These are phyloP conservation scores for Neurospora sp. DNA, from an alignment of 2,329 filamentous ascomycete species.

Conservation along the genomic window DNA sequence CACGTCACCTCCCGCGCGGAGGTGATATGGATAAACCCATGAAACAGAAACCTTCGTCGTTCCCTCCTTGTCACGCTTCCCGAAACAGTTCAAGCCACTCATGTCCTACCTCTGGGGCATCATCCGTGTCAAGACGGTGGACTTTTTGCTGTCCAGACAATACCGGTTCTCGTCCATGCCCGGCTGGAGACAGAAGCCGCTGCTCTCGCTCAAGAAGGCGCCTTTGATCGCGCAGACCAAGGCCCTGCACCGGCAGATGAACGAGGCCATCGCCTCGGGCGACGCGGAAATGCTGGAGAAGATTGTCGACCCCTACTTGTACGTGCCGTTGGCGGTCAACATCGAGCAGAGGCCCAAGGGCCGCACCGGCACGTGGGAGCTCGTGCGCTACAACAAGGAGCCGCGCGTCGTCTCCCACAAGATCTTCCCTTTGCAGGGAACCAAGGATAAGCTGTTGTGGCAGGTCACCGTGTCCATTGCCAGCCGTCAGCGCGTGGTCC, in stretches of 20 bases:
- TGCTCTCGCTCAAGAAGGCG: conserved; percentile 32
- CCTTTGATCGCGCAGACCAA: conserved; percentile 43
- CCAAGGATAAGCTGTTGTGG: conserved; percentile 33
- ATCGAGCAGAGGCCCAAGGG: conserved; percentile 41
- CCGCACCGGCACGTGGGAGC: conserved; percentile 42
- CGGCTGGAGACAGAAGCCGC: conserved; percentile 29
- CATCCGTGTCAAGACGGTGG: conserved; percentile 22
- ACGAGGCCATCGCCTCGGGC: conserved; percentile 49
- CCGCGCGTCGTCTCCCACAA: conserved; percentile 48
- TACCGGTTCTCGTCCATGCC: conserved; percentile 38
- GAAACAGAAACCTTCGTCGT: conserved; percentile 38
- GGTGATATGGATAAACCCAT: background rate
- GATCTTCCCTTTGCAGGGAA: conserved; percentile 35
- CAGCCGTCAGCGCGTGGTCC: conserved; percentile 44
- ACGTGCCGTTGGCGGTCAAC: conserved; percentile 38
- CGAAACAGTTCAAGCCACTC: conserved; percentile 4
- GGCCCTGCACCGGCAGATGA: conserved; percentile 51
- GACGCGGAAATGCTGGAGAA: conserved; percentile 40
- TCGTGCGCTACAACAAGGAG: conserved; percentile 38
- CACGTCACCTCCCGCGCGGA: background rate
- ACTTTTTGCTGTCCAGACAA: conserved; percentile 28
- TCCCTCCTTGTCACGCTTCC: conserved; percentile 26
- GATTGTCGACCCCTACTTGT: conserved; percentile 46
- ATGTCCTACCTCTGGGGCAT: background rate
- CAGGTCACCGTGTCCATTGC: conserved; percentile 53